Percentiles rank a stretch among this genome's conserved stretches.
Evolutionary conservation across 2,329 filamentous ascomycete genomes (phyloP).

Genomic region (Ilyonectria destructans): DNA sequence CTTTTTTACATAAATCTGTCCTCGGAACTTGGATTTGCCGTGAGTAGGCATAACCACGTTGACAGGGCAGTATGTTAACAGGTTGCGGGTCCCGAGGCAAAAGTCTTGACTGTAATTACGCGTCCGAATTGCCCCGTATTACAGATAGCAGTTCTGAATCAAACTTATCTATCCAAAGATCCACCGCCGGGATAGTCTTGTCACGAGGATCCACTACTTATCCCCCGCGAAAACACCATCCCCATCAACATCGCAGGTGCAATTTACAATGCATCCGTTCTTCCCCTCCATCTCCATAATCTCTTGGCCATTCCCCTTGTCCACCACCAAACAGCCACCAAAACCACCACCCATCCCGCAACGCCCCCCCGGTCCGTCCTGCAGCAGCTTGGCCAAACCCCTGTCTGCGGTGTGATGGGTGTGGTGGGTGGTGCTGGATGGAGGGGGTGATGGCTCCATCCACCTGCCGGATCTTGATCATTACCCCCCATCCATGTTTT

Average conservation of each 20-base stretch:
- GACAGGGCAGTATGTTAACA: neutral
- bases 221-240: neutral
- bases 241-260: neutral
- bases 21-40: neutral
- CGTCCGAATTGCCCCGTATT: neutral
- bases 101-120: neutral
- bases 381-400: neutral
- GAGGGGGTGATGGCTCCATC: neutral
- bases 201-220: neutral
- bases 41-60: neutral
- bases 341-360: slow-evolving; percentile 2
- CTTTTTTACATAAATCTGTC: neutral
- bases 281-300: neutral
- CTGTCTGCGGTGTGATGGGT: neutral
- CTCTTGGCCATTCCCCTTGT: neutral
- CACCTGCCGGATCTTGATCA: slow-evolving; percentile 27
- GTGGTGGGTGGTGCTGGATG: neutral
- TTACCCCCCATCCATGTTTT: neutral
- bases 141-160: neutral
- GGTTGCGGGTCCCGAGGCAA: neutral
- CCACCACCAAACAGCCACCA: neutral
- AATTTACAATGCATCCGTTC: neutral
- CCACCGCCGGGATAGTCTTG: neutral
- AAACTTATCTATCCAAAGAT: neutral
- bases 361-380: neutral